A percentile compares a stretch with the other conserved stretches of the same genome.
Conservation (phyloP, 139 green algal genomes). For the Chlamydomonas sp. region DNA sequence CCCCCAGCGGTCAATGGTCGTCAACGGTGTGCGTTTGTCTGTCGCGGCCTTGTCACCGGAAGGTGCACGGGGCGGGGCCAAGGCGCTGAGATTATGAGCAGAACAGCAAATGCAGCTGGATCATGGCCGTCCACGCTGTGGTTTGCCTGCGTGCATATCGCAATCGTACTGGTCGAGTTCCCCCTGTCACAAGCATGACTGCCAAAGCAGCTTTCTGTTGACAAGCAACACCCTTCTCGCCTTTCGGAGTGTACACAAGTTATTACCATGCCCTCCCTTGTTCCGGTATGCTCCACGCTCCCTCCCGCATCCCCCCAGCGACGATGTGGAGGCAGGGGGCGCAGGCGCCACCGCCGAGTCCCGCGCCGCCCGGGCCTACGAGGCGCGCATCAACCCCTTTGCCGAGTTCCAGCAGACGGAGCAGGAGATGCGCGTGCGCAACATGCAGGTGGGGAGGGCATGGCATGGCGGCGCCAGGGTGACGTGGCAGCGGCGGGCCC, state of each 20-base stretch:
- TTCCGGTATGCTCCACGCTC: background rate
- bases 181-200: too few species aligned
- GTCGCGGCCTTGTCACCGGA: too few species aligned
- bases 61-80: too few species aligned
- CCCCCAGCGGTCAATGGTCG: too few species aligned
- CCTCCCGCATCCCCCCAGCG: background rate
- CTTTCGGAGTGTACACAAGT: background rate
- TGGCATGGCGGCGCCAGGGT: background rate
- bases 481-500: background rate
- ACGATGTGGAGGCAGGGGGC: constrained; percentile 13
- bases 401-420: constrained; percentile 65
- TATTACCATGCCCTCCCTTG: background rate
- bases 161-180: too few species aligned
- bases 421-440: constrained; percentile 35
- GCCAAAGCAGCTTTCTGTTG: too few species aligned
- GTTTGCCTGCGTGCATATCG: too few species aligned
- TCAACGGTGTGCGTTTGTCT: too few species aligned
- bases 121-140: too few species aligned
- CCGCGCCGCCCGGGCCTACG: constrained; percentile 49
- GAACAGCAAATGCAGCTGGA: too few species aligned
- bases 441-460: constrained; percentile 17
- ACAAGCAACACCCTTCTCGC: too few species aligned
- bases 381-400: constrained; percentile 68
- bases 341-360: constrained; percentile 7
- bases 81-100: too few species aligned